Evolutionary conservation across 2,329 filamentous ascomycete genomes (phyloP).

Genomic region (Paecilomyces formosus): DNA sequence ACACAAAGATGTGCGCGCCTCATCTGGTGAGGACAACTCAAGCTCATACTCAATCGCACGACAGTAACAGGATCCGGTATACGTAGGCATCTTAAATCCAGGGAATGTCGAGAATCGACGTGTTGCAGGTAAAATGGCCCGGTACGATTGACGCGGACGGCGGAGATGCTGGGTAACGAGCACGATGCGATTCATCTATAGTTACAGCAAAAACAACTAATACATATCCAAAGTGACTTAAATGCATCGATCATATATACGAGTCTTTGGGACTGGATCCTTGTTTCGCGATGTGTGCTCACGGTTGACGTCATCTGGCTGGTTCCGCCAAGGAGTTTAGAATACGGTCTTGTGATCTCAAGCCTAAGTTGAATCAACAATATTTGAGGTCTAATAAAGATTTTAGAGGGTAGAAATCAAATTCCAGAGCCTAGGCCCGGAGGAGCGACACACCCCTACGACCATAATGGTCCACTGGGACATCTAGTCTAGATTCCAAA

Average conservation of each 20-base stretch:
- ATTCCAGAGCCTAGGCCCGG: not conserved
- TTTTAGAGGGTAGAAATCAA: not conserved
- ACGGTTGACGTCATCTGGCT: not conserved
- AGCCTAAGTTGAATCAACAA: not conserved
- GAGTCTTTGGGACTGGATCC: not conserved
- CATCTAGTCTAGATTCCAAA: not conserved
- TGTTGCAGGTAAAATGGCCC: not conserved
- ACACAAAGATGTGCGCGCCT: conserved; percentile 46
- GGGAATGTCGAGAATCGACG: not conserved
- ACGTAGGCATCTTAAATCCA: conserved; percentile 17
- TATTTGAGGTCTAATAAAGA: not conserved
- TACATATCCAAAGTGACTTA: not conserved
- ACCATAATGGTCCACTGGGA: not conserved
- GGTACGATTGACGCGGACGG: not conserved
- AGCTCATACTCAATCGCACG: conserved; percentile 41
- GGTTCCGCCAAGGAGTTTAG: not conserved
- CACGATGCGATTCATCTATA: not conserved
- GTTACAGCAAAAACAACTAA: not conserved
- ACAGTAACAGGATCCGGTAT: conserved; percentile 43
- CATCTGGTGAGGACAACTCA: conserved; percentile 34
- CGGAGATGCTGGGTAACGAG: not conserved
- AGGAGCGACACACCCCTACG: not conserved
- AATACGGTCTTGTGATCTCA: not conserved
- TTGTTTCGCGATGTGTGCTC: not conserved
- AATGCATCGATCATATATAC: not conserved